Conservation (phyloP, 495 filamentous ascomycete species). For the Penicillium arizonense region DNA sequence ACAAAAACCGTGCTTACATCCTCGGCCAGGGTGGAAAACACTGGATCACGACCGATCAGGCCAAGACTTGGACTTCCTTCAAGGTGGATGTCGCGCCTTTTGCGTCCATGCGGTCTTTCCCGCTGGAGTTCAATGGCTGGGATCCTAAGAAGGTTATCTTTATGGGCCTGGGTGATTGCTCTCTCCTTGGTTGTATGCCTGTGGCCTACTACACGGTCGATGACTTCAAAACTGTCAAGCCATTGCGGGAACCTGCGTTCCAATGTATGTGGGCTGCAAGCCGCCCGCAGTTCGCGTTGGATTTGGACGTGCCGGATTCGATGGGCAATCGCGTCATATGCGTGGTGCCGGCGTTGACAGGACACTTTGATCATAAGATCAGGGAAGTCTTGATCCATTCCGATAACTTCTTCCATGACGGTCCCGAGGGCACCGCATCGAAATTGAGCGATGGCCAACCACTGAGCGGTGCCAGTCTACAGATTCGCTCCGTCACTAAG, state of each 20-base stretch:
- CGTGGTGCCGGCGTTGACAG: conserved; percentile 67
- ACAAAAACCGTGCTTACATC: conserved; percentile 75
- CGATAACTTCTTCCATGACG: conserved; percentile 68
- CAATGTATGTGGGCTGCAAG: conserved; percentile 84
- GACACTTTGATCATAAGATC: conserved; percentile 48
- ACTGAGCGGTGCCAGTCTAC: conserved; percentile 78
- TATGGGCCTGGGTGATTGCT: conserved; percentile 63
- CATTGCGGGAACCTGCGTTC: conserved; percentile 60
- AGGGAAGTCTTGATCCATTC: conserved; percentile 74
- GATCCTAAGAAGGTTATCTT: conserved; percentile 83
- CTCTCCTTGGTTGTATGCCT: conserved; percentile 33
- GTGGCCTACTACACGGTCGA: conserved; percentile 76
- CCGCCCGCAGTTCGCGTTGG: conserved; percentile 67
- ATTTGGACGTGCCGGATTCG: conserved; percentile 51
- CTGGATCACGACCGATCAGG: conserved; percentile 78
- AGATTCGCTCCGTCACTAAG: conserved; percentile 63
- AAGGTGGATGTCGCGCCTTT: conserved; percentile 49
- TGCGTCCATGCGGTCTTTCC: conserved; percentile 8
- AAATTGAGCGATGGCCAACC: conserved; percentile 68
- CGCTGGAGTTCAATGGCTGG: conserved; percentile 72
- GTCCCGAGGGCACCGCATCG: conserved; percentile 60
- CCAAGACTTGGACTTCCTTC: conserved; percentile 76
- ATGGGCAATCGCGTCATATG: conserved; percentile 70
- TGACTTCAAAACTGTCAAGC: conserved; percentile 67
- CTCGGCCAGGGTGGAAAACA: conserved; percentile 63